Evolutionary conservation across 257 asterid genomes (phyloP).

Genomic region (Ligustrum vulgare): DNA sequence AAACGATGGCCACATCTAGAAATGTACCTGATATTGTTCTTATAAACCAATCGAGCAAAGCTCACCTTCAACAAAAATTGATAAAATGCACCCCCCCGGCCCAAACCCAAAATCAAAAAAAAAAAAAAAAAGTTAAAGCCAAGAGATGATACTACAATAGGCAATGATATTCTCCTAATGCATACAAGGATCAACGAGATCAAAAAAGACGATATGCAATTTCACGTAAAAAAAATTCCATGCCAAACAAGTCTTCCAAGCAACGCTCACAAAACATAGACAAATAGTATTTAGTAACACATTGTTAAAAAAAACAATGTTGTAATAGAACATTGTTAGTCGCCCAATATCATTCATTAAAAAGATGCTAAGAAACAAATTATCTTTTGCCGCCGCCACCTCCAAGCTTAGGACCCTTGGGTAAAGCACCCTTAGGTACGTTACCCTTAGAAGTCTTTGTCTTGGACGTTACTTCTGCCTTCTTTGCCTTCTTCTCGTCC

Average conservation of each 20-base stretch:
- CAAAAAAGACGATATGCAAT: neutral
- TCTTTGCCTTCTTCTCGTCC: constrained; percentile 68
- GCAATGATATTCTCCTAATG: too few species aligned
- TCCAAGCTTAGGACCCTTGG: constrained; percentile 60
- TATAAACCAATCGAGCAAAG: too few species aligned
- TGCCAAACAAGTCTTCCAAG: neutral
- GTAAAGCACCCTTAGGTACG: constrained; percentile 45
- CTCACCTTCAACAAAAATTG: too few species aligned
- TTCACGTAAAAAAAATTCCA: neutral
- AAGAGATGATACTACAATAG: too few species aligned
- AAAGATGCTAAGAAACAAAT: neutral
- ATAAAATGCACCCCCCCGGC: too few species aligned
- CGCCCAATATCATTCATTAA: constrained; percentile 11
- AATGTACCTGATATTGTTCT: too few species aligned
- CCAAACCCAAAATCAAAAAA: too few species aligned
- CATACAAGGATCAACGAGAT: neutral
- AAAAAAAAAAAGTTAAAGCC: too few species aligned
- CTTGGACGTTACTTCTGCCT: constrained; percentile 46
- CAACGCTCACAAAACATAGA: neutral
- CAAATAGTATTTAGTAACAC: constrained; percentile 1
- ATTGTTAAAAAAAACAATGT: constrained; percentile 14
- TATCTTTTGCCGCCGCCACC: constrained; percentile 59
- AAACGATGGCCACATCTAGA: too few species aligned
- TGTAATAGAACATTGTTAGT: constrained; percentile 8
- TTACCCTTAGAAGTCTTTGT: constrained; percentile 40